Percentiles rank a stretch among this genome's conserved stretches.
These are phyloP conservation scores for Lactifluus pinguis DNA, from an alignment of 768 basidiomycete genomes.

Conservation along the genomic window DNA sequence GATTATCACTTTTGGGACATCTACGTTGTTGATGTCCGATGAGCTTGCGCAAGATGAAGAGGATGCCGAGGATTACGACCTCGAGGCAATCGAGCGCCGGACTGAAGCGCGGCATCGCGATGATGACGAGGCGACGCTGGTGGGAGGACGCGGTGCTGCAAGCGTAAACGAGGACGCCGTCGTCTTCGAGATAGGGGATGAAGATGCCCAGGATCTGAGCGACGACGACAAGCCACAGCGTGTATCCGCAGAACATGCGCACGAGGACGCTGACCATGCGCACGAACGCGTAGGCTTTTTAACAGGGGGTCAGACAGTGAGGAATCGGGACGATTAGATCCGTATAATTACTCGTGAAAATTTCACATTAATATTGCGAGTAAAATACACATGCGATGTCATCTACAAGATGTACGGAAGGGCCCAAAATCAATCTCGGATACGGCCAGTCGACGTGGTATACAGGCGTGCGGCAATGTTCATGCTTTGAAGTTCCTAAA, in stretches of 20 bases:
- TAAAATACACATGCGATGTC: slow-evolving; percentile 29
- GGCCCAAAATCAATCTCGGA: slow-evolving; percentile 42
- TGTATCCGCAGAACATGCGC: slow-evolving; percentile 42
- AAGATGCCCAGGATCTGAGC: slow-evolving; percentile 48
- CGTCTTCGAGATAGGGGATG: slow-evolving; percentile 89
- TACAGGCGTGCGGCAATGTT: slow-evolving; percentile 86
- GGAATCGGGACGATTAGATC: slow-evolving; percentile 12
- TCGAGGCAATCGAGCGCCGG: slow-evolving; percentile 62
- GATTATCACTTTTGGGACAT: slow-evolving; percentile 28
- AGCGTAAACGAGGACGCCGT: slow-evolving; percentile 55
- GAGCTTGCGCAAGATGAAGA: slow-evolving; percentile 93
- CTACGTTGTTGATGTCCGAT: slow-evolving; percentile 88
- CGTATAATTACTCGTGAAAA: neutral
- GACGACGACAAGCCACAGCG: slow-evolving; percentile 53
- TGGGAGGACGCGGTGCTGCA: slow-evolving; percentile 46
- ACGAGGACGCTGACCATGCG: slow-evolving; percentile 37
- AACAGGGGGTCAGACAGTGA: slow-evolving; percentile 22
- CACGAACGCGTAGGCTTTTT: slow-evolving; percentile 66
- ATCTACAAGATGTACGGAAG: slow-evolving; percentile 13
- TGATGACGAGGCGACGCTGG: slow-evolving; percentile 63
- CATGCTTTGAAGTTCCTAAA: slow-evolving; percentile 88
- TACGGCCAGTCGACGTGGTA: slow-evolving; percentile 79
- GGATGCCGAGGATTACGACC: slow-evolving; percentile 88
- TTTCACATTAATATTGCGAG: slow-evolving; percentile 11
- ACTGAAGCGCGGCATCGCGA: slow-evolving; percentile 38